These are phyloP conservation scores for Clitopilus passeckerianus DNA, from an alignment of 768 basidiomycete genomes.

Conservation along the genomic window DNA sequence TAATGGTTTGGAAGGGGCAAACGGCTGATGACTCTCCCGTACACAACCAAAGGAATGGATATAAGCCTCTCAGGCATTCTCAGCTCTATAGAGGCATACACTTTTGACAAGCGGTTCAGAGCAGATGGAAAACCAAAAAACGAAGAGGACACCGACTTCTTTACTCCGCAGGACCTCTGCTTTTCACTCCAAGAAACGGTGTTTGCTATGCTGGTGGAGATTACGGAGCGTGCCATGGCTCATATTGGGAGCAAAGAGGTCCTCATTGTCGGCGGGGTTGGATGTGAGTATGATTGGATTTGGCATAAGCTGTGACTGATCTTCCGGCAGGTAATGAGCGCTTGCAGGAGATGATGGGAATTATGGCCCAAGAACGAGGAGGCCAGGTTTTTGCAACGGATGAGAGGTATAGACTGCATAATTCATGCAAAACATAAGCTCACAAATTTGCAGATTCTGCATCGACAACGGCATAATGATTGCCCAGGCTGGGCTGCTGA, in stretches of 20 bases:
- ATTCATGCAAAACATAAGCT: too few relatives aligned
- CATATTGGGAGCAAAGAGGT: constrained; percentile 96
- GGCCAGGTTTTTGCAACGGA: constrained; percentile 94
- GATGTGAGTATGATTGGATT: constrained; percentile 59
- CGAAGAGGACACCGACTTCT: constrained; percentile 55
- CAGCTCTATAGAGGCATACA: constrained; percentile 84
- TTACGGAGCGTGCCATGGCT: constrained; percentile 98
- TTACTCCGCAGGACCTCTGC: constrained; percentile 95
- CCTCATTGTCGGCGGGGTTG: constrained; percentile 97
- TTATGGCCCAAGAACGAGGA: constrained; percentile 89
- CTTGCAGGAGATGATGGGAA: constrained; percentile 97
- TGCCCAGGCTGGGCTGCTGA: constrained; percentile 92
- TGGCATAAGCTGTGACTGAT: neutral
- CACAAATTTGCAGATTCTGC: constrained; percentile 66
- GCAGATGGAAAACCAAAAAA: constrained; percentile 31
- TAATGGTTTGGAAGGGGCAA: constrained; percentile 57
- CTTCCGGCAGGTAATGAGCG: constrained; percentile 74
- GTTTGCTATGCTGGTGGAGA: constrained; percentile 98
- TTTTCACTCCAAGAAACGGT: constrained; percentile 96
- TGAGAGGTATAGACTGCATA: constrained; percentile 57
- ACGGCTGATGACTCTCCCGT: constrained; percentile 79
- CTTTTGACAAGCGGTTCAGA: constrained; percentile 80
- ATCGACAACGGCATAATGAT: constrained; percentile 99
- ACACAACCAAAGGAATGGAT: constrained; percentile 99
- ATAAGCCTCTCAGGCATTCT: constrained; percentile 93